phyloP scores from a whole-genome alignment of 2,329 filamentous ascomycete genomes.

The Colletotrichum agaves region DNA sequence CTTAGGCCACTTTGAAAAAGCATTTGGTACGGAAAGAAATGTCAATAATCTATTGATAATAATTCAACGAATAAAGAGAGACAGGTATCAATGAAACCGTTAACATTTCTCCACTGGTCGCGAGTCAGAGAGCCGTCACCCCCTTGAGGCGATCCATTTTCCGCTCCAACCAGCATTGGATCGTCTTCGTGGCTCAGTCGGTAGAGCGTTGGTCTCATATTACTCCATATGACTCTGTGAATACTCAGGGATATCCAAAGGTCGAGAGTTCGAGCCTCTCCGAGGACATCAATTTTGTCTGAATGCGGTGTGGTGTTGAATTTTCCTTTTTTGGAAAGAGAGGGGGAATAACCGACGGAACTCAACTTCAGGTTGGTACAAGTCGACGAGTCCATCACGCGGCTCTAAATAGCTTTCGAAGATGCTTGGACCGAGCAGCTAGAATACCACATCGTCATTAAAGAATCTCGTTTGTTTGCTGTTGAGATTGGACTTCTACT shows the following conservation, averaged over 20 bases:
- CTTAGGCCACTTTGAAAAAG: too few relatives aligned
- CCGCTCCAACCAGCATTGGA: fast-evolving
- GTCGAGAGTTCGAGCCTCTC: conserved; percentile 37
- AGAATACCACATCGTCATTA: too few relatives aligned
- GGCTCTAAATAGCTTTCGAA: too few relatives aligned
- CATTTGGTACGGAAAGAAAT: too few relatives aligned
- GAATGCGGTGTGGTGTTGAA: not conserved
- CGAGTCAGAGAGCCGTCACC: not conserved
- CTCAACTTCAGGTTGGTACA: too few relatives aligned
- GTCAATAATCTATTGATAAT: too few relatives aligned
- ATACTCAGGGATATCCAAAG: conserved; percentile 30
- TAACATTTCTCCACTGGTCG: not conserved
- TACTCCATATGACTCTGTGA: conserved; percentile 18
- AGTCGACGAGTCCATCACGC: too few relatives aligned
- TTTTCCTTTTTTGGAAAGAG: not conserved
- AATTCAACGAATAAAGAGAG: not conserved
- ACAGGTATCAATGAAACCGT: not conserved
- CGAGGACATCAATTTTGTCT: conserved; percentile 13
- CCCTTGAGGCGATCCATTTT: not conserved
- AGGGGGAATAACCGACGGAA: too few relatives aligned
- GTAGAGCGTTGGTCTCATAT: conserved; percentile 38
- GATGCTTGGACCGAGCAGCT: too few relatives aligned
- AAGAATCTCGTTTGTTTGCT: too few relatives aligned
- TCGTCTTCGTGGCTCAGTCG: conserved; percentile 35
- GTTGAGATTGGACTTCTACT: too few relatives aligned